Evolutionary conservation across 345 rosid species (phyloP), one percentile per base, ranked within the genome.

Genomic region (Lepidium africanum): DNA sequence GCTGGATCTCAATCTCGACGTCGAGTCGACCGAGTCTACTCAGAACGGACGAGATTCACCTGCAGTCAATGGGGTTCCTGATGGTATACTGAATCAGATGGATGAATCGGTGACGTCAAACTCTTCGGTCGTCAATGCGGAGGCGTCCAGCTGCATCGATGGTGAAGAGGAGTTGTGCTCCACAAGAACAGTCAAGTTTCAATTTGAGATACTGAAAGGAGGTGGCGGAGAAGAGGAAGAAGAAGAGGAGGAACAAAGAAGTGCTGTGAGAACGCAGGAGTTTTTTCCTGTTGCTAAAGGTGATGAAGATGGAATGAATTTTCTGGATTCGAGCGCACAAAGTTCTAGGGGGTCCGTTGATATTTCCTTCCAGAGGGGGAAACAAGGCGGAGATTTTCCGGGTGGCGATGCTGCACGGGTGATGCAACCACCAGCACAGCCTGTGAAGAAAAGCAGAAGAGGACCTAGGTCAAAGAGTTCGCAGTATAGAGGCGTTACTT

Each of bases 401-500:
- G 67, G 73, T 1, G 70, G 84, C 55, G 70, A 41, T 35, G 71
- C 32, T 82, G 69, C 42, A 2, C 37, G 67, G 55, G 63, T 65
- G 63, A 70, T 64, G 76, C 79, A 76, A 63, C 61, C 75, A 64
- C 76, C 79, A 5, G 47, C 82, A 39, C 90, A 73, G 85, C 80
- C 76, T 71, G 87, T 67, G 81, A 92, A 90, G 91, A 92, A 88
- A 75, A 88, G 97, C 79, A 81, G 98, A 80, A 79, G 98, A 67
- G 98, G 98, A 6, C 98, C 98, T 9, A 81, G 96, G 83, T 92
- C 98, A 11, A 83, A 86, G 78, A 92, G 98, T 78, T 92, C 98
- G n/a, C 97, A 90, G 75, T 92, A 86, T 48, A 79, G 98, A 71
- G 98, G 98, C 11, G 98, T 92, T 45, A 92, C 98, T 70, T 92